Percentiles rank a stretch among this genome's conserved stretches.
Conservation (phyloP, 2,329 filamentous ascomycete genomes). For the Xylariaceae sp. region DNA sequence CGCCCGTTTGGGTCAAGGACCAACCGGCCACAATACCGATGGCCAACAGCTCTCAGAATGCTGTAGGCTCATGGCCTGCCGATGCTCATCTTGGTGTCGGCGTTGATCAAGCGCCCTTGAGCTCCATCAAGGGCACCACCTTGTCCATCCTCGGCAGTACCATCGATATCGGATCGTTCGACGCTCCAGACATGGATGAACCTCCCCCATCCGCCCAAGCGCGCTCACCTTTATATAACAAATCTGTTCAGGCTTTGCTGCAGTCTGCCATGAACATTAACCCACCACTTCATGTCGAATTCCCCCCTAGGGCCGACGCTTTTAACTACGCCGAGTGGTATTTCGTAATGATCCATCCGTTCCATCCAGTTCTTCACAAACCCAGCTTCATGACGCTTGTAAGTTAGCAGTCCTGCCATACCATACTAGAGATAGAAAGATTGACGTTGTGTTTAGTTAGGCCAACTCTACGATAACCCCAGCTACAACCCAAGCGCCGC, state of each 20-base stretch:
- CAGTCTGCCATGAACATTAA: conserved; percentile 68
- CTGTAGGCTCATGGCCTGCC: conserved; percentile 52
- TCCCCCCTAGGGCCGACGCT: conserved; percentile 69
- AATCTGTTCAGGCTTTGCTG: conserved; percentile 74
- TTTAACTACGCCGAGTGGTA: conserved; percentile 77
- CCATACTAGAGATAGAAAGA: conserved; percentile 9
- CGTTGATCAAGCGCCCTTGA: conserved; percentile 68
- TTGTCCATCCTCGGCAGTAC: conserved; percentile 81
- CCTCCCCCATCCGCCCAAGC: conserved; percentile 50
- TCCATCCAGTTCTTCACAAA: conserved; percentile 78
- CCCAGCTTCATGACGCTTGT: conserved; percentile 74
- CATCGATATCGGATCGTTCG: conserved; percentile 77
- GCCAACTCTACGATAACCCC: conserved; percentile 72
- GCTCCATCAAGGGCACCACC: conserved; percentile 75
- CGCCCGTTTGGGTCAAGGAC: conserved; percentile 44
- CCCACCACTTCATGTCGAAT: conserved; percentile 58
- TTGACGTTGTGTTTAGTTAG: conserved; percentile 51
- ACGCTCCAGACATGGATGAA: conserved; percentile 70
- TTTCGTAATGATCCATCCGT: conserved; percentile 73
- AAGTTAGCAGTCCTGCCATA: conserved; percentile 38
- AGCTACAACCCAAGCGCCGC: conserved; percentile 65
- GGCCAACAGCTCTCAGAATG: conserved; percentile 29
- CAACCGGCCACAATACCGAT: conserved; percentile 36
- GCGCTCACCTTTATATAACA: conserved; percentile 64
- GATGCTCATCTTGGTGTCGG: conserved; percentile 72